Evolutionary conservation across 768 basidiomycete genomes (phyloP).

Genomic region (Boletus subparvulus): DNA sequence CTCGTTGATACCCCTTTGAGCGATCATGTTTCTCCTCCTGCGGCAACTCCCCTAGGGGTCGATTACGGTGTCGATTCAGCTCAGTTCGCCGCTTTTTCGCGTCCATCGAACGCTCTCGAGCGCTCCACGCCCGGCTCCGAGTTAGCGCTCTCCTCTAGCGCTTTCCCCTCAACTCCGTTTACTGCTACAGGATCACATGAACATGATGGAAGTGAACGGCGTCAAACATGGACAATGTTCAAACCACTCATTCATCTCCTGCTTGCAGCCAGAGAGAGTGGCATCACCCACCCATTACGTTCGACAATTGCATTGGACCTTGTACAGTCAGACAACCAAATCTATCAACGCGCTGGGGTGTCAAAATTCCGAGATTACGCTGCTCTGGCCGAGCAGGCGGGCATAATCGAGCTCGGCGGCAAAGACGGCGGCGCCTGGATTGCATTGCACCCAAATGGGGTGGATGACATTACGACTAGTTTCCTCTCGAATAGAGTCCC

Average conservation of each 20-base stretch:
- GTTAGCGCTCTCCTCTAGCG: slow-evolving; percentile 1
- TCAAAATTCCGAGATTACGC: slow-evolving; percentile 27
- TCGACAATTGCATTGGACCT: slow-evolving; percentile 39
- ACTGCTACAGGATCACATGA: neutral
- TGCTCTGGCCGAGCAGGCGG: slow-evolving; percentile 26
- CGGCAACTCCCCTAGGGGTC: neutral
- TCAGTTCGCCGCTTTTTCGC: slow-evolving; percentile 2
- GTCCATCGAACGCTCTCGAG: slow-evolving; percentile 2
- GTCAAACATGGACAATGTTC: slow-evolving; percentile 29
- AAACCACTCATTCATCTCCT: slow-evolving; percentile 26
- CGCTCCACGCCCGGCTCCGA: neutral
- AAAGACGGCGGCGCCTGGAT: slow-evolving; percentile 23
- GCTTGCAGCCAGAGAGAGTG: slow-evolving; percentile 27
- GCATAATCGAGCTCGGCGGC: slow-evolving; percentile 28
- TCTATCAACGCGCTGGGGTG: slow-evolving; percentile 30
- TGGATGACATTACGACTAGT: neutral
- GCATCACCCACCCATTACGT: slow-evolving; percentile 38
- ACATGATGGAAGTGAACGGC: neutral
- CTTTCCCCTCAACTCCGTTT: slow-evolving; percentile 4
- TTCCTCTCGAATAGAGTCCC: neutral
- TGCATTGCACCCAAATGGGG: slow-evolving; percentile 21
- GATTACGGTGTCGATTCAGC: neutral
- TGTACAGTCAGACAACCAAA: slow-evolving; percentile 20
- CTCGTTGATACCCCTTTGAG: slow-evolving; percentile 1
- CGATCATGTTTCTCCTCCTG: neutral